Conservation (phyloP, 208 protist species). For the Trypanosoma scelopori region DNA sequence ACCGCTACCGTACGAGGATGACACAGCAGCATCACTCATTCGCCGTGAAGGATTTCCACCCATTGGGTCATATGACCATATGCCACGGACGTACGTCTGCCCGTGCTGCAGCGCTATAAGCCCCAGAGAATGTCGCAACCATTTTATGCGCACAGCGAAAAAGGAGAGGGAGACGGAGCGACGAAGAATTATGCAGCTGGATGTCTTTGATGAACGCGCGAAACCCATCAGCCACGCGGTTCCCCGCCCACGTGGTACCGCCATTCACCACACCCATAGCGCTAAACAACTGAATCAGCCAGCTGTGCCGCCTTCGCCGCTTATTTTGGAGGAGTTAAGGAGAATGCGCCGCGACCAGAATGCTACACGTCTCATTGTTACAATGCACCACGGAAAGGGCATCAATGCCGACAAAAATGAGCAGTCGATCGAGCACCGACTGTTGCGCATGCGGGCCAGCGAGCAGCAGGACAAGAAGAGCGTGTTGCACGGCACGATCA, state of each 20-base stretch:
- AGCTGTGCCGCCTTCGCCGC: slow-evolving; percentile 57
- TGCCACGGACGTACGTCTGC: slow-evolving; percentile 80
- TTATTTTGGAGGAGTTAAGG: slow-evolving; percentile 65
- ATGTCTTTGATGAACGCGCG: slow-evolving; percentile 89
- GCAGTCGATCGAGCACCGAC: slow-evolving; percentile 70
- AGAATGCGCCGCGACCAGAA: slow-evolving; percentile 32
- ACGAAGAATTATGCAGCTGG: slow-evolving; percentile 75
- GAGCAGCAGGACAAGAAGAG: slow-evolving; percentile 84
- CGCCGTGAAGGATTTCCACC: slow-evolving; percentile 82
- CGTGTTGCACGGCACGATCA: slow-evolving; percentile 72
- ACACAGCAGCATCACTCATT: slow-evolving; percentile 86
- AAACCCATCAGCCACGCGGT: slow-evolving; percentile 43
- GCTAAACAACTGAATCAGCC: slow-evolving; percentile 44
- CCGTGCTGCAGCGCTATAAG: slow-evolving; percentile 82
- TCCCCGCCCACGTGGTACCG: slow-evolving; percentile 41
- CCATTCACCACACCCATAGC: slow-evolving; percentile 31
- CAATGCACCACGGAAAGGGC: slow-evolving; percentile 82
- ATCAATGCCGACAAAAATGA: slow-evolving; percentile 51
- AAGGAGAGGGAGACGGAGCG: slow-evolving; percentile 71
- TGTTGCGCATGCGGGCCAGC: slow-evolving; percentile 85
- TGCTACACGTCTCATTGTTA: slow-evolving; percentile 79
- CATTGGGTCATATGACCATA: slow-evolving; percentile 75
- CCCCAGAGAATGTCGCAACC: slow-evolving; percentile 53
- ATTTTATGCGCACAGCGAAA: slow-evolving; percentile 48
- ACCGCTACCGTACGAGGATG: slow-evolving; percentile 83